These are phyloP conservation scores for Xylaria sp. DNA, from an alignment of 2,329 filamentous ascomycete species.

Conservation along the genomic window DNA sequence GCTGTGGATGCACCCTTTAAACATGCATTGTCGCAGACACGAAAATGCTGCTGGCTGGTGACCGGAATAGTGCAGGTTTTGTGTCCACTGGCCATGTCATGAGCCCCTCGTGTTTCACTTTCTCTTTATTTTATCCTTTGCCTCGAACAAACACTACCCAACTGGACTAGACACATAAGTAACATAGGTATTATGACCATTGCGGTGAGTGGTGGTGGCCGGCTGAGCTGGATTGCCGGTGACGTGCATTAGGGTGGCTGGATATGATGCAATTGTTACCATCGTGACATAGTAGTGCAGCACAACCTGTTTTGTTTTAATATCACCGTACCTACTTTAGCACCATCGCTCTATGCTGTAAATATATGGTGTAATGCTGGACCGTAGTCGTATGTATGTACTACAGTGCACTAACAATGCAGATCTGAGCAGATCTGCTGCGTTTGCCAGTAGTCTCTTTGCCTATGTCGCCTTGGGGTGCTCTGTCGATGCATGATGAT, in stretches of 20 bases:
- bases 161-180: background rate
- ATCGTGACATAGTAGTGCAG: conserved; percentile 29
- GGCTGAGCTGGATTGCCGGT: background rate
- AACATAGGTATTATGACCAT: background rate
- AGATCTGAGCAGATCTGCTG: conserved; percentile 17
- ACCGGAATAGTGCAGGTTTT: conserved; percentile 13
- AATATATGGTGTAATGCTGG: background rate
- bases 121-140: background rate
- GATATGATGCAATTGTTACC: conserved; percentile 35
- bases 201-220: conserved; percentile 9
- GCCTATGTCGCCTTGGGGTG: background rate
- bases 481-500: conserved; percentile 14
- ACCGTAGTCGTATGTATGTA: no score
- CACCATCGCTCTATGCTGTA: background rate
- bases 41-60: conserved; percentile 14
- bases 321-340: background rate
- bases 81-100: conserved; percentile 11
- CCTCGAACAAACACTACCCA: background rate
- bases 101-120: conserved; percentile 28
- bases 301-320: conserved; percentile 29
- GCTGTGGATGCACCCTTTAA: conserved; percentile 20
- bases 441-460: background rate
- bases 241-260: conserved; percentile 4
- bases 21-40: conserved; percentile 37
- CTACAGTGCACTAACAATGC: background rate